Conservation (phyloP, 192 early-diverging fungal genomes). For the Lobosporangium transversale region DNA sequence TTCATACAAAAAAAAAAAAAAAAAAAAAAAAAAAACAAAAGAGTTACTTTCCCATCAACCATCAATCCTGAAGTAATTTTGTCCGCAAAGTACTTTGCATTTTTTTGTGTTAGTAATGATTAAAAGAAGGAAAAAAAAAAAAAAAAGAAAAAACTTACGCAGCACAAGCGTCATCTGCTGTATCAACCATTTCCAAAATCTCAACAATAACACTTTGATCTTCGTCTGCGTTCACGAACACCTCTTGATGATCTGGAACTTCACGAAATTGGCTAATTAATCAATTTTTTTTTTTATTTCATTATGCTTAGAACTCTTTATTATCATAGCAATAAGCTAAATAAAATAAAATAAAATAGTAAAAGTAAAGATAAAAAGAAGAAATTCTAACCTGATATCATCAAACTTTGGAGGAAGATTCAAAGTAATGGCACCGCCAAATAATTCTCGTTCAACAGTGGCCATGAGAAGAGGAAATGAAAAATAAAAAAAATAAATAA, state of each 20-base stretch:
- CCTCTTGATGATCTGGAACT: slow-evolving; percentile 93
- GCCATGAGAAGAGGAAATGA: slow-evolving; percentile 20
- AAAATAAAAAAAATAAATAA: background rate
- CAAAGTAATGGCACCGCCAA: slow-evolving; percentile 76
- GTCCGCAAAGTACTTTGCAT: background rate
- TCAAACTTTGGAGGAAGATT: slow-evolving; percentile 64
- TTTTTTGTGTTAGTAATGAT: background rate
- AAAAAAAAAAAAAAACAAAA: background rate
- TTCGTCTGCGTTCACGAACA: slow-evolving; percentile 75
- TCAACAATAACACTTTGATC: slow-evolving; percentile 91
- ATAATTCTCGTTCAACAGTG: slow-evolving; percentile 58
- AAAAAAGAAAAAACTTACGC: slow-evolving; percentile 55
- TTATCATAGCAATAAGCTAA: too few relatives aligned
- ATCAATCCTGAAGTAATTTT: background rate
- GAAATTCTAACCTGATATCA: slow-evolving; percentile 62
- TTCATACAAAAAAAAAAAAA: background rate
- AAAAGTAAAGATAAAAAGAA: background rate
- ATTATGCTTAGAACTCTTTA: background rate
- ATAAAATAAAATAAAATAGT: slow-evolving; percentile 2
- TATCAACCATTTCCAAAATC: slow-evolving; percentile 76
- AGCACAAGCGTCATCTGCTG: slow-evolving; percentile 57
- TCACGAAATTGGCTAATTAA: slow-evolving; percentile 77
- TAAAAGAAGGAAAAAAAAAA: background rate
- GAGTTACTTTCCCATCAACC: too few relatives aligned
- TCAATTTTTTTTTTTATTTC: background rate